phyloP scores from a whole-genome alignment of 78 protist genomes.

The Dictyostelium brefeldianum region DNA sequence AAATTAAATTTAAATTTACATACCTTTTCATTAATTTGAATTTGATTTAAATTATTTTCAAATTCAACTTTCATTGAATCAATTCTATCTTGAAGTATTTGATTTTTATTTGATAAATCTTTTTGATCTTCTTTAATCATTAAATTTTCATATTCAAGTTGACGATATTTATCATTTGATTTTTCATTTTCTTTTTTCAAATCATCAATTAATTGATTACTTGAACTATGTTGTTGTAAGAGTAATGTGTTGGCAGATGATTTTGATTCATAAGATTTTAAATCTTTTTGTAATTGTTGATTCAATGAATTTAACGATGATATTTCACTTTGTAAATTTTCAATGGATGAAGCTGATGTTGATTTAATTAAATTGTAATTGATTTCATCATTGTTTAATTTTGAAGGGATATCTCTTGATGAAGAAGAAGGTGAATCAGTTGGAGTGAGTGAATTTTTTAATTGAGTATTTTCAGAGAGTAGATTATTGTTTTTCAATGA shows the following conservation, averaged over 20 bases:
- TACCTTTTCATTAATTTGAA: constrained; percentile 51
- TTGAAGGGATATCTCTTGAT: not conserved
- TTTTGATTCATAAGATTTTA: constrained; percentile 14
- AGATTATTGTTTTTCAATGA: not conserved
- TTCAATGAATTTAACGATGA: constrained; percentile 26
- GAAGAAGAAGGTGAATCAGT: constrained; percentile 45
- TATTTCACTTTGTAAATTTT: constrained; percentile 42
- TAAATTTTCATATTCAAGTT: constrained; percentile 29
- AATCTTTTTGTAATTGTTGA: constrained; percentile 39
- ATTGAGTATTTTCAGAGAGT: constrained; percentile 18
- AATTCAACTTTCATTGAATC: constrained; percentile 30
- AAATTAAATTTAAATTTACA: not conserved
- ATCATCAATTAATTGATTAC: constrained; percentile 26
- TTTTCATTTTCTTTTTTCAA: constrained; percentile 43
- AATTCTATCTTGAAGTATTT: not conserved
- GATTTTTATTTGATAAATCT: not conserved
- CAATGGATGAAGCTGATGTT: constrained; percentile 15
- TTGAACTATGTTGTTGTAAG: not conserved
- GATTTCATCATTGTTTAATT: not conserved
- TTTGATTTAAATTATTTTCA: constrained; percentile 52
- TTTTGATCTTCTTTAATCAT: constrained; percentile 32
- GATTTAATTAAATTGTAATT: not conserved
- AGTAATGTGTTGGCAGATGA: not conserved
- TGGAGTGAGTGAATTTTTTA: constrained; percentile 13
- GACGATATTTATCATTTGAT: constrained; percentile 28